Evolutionary conservation across 2,329 filamentous ascomycete species (phyloP).

Genomic region (Aspergillus candidus): DNA sequence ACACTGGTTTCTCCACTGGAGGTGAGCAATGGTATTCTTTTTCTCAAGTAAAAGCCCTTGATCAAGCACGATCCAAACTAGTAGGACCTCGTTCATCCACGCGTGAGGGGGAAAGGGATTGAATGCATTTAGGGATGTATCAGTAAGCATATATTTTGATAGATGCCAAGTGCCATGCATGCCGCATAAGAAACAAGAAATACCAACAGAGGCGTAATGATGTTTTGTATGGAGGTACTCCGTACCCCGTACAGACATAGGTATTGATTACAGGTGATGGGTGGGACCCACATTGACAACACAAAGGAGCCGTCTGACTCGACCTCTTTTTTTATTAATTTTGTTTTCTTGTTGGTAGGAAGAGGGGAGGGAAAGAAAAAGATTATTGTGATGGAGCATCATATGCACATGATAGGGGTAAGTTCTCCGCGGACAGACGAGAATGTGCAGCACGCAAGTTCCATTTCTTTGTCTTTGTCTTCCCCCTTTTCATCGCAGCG

Average conservation of each 20-base stretch:
- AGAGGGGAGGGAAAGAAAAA: too few species aligned
- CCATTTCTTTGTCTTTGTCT: neutral
- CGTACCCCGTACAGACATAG: too few species aligned
- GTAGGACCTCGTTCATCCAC: too few species aligned
- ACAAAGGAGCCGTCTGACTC: slow-evolving; percentile 6
- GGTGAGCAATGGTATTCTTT: neutral
- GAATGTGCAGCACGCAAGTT: neutral
- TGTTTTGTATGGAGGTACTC: too few species aligned
- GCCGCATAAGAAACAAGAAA: too few species aligned
- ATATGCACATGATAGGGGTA: slow-evolving; percentile 16
- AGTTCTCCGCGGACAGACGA: slow-evolving; percentile 1
- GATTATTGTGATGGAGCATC: slow-evolving; percentile 5
- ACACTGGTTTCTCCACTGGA: neutral
- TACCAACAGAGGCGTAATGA: too few species aligned
- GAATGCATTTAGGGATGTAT: too few species aligned
- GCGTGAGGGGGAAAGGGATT: too few species aligned
- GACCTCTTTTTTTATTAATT: neutral
- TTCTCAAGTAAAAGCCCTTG: too few species aligned
- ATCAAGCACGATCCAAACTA: too few species aligned
- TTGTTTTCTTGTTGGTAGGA: neutral
- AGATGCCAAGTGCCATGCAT: too few species aligned
- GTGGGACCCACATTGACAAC: slow-evolving; percentile 10
- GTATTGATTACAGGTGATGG: slow-evolving; percentile 2
- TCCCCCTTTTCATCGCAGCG: neutral
- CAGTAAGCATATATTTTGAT: too few species aligned